These are phyloP conservation scores for Amanita molliuscula DNA, from an alignment of 768 basidiomycete species.

Conservation along the genomic window DNA sequence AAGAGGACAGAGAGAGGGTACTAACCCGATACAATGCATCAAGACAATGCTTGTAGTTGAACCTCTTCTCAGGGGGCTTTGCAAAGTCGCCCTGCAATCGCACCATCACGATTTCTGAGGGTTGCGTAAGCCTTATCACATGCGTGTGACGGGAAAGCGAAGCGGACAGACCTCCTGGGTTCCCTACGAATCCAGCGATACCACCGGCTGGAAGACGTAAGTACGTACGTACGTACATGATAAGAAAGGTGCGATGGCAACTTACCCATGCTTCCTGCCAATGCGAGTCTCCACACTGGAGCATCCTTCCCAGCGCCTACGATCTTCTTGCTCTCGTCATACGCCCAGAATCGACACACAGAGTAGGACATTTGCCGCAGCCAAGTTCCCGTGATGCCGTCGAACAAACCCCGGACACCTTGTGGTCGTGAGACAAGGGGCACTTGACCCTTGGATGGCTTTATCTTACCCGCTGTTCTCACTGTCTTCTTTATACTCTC, in stretches of 20 bases:
- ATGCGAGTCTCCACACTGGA: constrained; percentile 72
- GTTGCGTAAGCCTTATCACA: neutral
- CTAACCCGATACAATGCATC: constrained; percentile 80
- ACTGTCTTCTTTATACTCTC: constrained; percentile 76
- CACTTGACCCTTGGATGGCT: constrained; percentile 10
- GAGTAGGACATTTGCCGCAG: constrained; percentile 91
- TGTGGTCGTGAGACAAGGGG: neutral
- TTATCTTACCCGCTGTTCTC: constrained; percentile 54
- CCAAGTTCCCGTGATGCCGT: constrained; percentile 84
- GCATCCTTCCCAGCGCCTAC: constrained; percentile 63
- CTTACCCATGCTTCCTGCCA: constrained; percentile 82
- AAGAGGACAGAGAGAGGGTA: constrained; percentile 9
- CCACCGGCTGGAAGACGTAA: constrained; percentile 49
- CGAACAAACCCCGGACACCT: constrained; percentile 66
- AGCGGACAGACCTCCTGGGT: constrained; percentile 57
- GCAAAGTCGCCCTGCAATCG: constrained; percentile 88
- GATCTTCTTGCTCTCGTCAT: constrained; percentile 83
- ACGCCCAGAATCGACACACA: constrained; percentile 87
- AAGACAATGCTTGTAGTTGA: constrained; percentile 85
- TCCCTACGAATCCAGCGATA: constrained; percentile 82
- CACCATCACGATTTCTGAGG: constrained; percentile 75
- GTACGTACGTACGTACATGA: constrained; percentile 3
- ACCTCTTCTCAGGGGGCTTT: constrained; percentile 77
- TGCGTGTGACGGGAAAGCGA: neutral
- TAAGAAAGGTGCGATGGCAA: constrained; percentile 10